Base-by-base conservation (phyloP, 495 filamentous ascomycete genomes). In the Bacidia rubella region DNA sequence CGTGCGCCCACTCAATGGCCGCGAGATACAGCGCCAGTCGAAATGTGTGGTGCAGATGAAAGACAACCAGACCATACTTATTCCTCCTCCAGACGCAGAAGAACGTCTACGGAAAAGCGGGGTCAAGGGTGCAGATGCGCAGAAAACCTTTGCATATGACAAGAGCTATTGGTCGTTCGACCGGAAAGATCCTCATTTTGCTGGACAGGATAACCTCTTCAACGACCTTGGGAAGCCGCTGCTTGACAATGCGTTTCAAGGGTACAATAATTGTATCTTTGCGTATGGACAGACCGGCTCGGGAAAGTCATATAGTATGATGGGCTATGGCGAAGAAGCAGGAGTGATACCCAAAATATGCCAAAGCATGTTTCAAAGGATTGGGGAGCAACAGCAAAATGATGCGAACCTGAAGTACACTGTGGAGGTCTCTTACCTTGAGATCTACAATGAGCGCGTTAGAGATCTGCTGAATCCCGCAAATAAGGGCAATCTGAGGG, bases 261-360 rank as follows among this genome's bases (percentile, higher is more conserved):
- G 93, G 24, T 99, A 96, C 71, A 99, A 99, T 72, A 97, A 97
- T 67, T 99, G 93, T 75, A 99, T 99, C 63, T 99, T 99, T 69
- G 93, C 93, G 2, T 99, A 99, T 64, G 93, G 93, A 39, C 93
- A 99, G 69, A 99, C 93, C 10, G 93, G 93, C 56, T 96, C 90
- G 17, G 93, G 93, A 63, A 99, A 99, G 68, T 94, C 87, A 22
- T 97, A 99, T 63, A 95, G 89, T 47, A 99, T 99, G 93, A 97
- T 97, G 93, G 92, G 92, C 20, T 97, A 97, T 70, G 92, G 93
- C 50, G 83, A 90, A 65, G 93, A 97, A 60, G 79, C 85, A 46
- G 93, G 93, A 70, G 90, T 99, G 45, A 97, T 99, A 56, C 93
- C 93, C n/a, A 83, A 78, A 57, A 97, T 99, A 67, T 99, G 93